Conservation (phyloP, 345 rosid species). For the Reutealis trisperma region DNA sequence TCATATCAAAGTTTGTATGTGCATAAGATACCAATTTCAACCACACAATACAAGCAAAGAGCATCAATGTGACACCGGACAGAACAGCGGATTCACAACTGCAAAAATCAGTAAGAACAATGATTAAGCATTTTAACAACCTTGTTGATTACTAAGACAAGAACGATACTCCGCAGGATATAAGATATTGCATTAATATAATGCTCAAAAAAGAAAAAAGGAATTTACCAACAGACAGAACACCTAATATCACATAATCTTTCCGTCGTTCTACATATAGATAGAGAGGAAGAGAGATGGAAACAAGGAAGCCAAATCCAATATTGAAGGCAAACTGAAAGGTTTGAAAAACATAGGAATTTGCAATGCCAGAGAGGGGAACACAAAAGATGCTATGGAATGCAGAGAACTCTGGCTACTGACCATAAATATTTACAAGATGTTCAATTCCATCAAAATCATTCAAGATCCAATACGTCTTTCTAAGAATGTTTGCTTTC, state of each 20-base stretch:
- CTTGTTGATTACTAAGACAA: neutral
- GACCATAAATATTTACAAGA: neutral
- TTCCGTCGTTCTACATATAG: neutral
- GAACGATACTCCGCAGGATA: neutral
- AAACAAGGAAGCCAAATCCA: neutral
- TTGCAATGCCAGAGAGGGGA: neutral
- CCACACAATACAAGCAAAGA: slow-evolving; percentile 95
- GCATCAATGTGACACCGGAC: slow-evolving; percentile 89
- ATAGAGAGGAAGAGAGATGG: neutral
- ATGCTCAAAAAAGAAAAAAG: neutral
- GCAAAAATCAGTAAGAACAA: slow-evolving; percentile 32
- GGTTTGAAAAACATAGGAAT: neutral
- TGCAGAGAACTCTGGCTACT: neutral
- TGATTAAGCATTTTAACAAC: neutral
- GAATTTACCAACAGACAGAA: neutral
- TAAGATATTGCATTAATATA: neutral
- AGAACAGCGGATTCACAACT: slow-evolving; percentile 90
- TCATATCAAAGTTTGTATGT: slow-evolving; percentile 85
- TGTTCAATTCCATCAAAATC: neutral
- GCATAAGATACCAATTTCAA: slow-evolving; percentile 91
- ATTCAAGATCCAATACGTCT: neutral
- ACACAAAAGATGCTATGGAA: neutral
- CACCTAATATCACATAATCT: neutral
- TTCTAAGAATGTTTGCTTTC: neutral
- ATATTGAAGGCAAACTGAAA: neutral